Base-by-base conservation (phyloP, 306 rosid genomes). In the Lotus japonicus region DNA sequence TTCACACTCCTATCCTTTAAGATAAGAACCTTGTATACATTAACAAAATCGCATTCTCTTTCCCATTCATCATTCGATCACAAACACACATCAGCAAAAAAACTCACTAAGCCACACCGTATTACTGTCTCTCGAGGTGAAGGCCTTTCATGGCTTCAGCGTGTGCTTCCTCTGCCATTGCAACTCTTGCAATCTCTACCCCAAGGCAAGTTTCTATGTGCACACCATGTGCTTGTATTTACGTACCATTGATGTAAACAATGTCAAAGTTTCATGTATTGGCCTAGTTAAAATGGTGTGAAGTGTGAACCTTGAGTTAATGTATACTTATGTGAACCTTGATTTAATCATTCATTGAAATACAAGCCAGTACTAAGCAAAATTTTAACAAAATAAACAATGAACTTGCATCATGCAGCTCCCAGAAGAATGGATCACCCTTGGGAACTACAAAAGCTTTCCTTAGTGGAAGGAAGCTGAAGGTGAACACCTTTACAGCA, bases 141-240 rank as follows among this genome's bases (percentile, higher is more conserved):
- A 28, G 43, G 46, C 16, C 38, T 60, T 26, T 18, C 76, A 77
- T 77, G 81, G 77, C 77, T 71, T 70, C 77, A 17, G 75, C 62
- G 0, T 77, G 68, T 70, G 81, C 81, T 77, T 70, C 81, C 58
- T 71, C 81, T 63, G 81, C 81, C 55, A 70, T 64, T 77, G 63
- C 81, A 55, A 55, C 81, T 64, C 63, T 64, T 77, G 81, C 81
- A 56, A 70, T 77, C 63, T 70, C 81, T 16, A 43, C 76, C 6
- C 81, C 81, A 70, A 70, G 81, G 81, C 81, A 77, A 70, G 81
- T 62, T 19, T 45, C 45, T 35, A 0, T 14, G 21, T 44, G 15
- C 60, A 38, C 36, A 7, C 36, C 36, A 4, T 31, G 0, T 31
- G 36, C 36, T 31, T 31, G 36, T 26, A 26, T 26, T 2, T 26